phyloP scores from a whole-genome alignment of 495 filamentous ascomycete genomes.

The Aspergillus steynii region DNA sequence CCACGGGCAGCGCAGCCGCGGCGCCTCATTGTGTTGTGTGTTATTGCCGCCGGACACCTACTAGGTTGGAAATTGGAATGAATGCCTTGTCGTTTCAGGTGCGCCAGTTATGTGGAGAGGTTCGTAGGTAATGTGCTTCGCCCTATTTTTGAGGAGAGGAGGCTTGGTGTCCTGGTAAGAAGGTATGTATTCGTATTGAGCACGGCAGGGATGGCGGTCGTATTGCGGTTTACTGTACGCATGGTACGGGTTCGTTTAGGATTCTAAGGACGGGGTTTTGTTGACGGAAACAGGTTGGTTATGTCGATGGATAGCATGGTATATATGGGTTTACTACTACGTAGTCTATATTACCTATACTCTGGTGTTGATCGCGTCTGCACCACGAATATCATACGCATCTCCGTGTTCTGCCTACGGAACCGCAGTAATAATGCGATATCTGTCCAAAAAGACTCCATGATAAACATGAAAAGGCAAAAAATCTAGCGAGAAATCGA shows the following conservation, averaged over 20 bases:
- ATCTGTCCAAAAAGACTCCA: not conserved
- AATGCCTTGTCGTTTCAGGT: not conserved
- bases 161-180: too few relatives aligned
- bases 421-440: too few relatives aligned
- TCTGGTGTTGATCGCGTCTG: too few relatives aligned
- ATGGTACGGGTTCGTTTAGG: too few relatives aligned
- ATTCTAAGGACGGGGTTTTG: too few relatives aligned
- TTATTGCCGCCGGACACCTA: not conserved
- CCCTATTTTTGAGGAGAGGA: not conserved
- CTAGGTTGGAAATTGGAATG: too few relatives aligned
- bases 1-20: not conserved
- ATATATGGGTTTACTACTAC: too few relatives aligned
- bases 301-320: too few relatives aligned
- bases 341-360: too few relatives aligned
- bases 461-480: not conserved
- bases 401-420: too few relatives aligned
- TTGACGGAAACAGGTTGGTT: too few relatives aligned
- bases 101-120: not conserved
- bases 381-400: too few relatives aligned
- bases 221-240: not conserved
- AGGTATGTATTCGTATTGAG: not conserved
- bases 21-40: not conserved
- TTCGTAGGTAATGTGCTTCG: not conserved
- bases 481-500: not conserved
- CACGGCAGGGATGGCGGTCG: not conserved